Evolutionary conservation across 345 rosid species (phyloP).

Genomic region (Nasturtium officinale): DNA sequence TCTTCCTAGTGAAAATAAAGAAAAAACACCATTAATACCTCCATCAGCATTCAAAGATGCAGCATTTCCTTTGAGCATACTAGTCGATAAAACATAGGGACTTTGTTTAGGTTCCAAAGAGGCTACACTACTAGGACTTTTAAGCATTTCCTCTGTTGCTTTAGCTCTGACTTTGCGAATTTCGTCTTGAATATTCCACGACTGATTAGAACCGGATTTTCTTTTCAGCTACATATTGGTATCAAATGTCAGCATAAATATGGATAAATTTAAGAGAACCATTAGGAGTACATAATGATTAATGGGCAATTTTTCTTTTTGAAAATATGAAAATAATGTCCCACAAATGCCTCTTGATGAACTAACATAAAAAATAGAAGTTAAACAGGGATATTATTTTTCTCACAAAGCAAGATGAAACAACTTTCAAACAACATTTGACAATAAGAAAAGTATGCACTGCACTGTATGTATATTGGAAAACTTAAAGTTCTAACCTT

Average conservation of each 20-base stretch:
- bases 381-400: not conserved
- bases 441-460: conserved; percentile 14
- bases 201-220: conserved; percentile 53
- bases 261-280: not conserved
- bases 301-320: conserved; percentile 17
- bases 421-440: conserved; percentile 26
- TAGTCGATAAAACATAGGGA: conserved; percentile 25
- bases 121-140: conserved; percentile 55
- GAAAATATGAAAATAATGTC: conserved; percentile 11
- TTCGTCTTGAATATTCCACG: conserved; percentile 89
- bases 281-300: not conserved
- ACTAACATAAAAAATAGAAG: conserved; percentile 9
- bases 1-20: conserved; percentile 13
- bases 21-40: conserved; percentile 38
- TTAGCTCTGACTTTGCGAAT: conserved; percentile 81
- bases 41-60: conserved; percentile 46
- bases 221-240: conserved; percentile 57
- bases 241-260: conserved; percentile 31
- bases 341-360: conserved; percentile 14
- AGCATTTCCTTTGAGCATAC: conserved; percentile 7
- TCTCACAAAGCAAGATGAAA: not conserved
- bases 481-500: conserved; percentile 50
- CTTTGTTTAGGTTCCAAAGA: conserved; percentile 47
- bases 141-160: conserved; percentile 87
- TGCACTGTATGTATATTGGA: conserved; percentile 1